phyloP scores from a whole-genome alignment of 169 alveolate species.

The Fabrea salina region DNA sequence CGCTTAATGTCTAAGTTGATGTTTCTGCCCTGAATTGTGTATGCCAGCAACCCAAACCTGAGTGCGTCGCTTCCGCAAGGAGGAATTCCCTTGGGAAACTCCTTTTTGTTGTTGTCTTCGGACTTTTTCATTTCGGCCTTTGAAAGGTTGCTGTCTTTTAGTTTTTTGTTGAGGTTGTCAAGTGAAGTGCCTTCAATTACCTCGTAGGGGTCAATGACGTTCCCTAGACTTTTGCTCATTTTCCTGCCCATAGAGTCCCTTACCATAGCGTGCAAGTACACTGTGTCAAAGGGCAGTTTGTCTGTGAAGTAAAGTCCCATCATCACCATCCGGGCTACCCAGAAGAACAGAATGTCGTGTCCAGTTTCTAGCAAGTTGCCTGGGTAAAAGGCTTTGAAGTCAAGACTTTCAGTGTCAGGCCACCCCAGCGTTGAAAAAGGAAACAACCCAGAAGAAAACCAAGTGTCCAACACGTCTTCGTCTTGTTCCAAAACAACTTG shows the following conservation, averaged over 20 bases:
- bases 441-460: constrained; percentile 99
- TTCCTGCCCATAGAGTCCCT: constrained; percentile 97
- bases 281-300: constrained; percentile 96
- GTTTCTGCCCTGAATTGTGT: constrained; percentile 92
- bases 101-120: constrained; percentile 87
- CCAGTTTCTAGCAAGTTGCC: constrained; percentile 97
- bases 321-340: constrained; percentile 99
- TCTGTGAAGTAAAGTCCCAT: constrained; percentile 93
- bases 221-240: constrained; percentile 98
- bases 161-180: constrained; percentile 84
- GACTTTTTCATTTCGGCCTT: constrained; percentile 91
- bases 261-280: constrained; percentile 97
- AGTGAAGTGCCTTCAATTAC: constrained; percentile 94
- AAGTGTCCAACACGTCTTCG: constrained; percentile 99
- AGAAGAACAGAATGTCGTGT: constrained; percentile 98
- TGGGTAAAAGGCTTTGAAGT: constrained; percentile 94
- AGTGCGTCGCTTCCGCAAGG: constrained; percentile 99
- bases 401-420: constrained; percentile 92
- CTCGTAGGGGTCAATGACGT: constrained; percentile 99
- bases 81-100: constrained; percentile 98
- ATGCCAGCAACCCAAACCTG: constrained; percentile 85
- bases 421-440: constrained; percentile 98
- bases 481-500: constrained; percentile 91
- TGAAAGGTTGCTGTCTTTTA: constrained; percentile 90
- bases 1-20: constrained; percentile 96